These are phyloP conservation scores for Melocanna baccifera DNA, from an alignment of 176 grass and related monocot genomes.

Conservation along the genomic window DNA sequence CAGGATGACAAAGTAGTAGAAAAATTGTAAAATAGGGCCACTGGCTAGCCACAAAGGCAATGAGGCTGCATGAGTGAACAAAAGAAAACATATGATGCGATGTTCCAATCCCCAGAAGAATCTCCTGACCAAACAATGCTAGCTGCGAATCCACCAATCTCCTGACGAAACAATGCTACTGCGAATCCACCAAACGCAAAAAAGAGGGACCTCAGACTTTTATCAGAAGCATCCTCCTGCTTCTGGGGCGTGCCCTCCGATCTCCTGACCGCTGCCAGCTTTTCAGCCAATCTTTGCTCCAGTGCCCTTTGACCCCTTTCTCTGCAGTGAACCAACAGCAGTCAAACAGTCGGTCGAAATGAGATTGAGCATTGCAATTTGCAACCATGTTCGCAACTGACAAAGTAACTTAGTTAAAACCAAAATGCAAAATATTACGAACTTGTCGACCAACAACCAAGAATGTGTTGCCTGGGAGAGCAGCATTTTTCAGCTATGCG, in stretches of 20 bases:
- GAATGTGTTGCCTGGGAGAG: not conserved
- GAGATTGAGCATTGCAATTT: not conserved
- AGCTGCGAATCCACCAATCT: not conserved
- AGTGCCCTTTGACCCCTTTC: slow-evolving; percentile 81
- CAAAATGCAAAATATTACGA: not conserved
- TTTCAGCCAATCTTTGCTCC: slow-evolving; percentile 69
- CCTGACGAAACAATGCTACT: not conserved
- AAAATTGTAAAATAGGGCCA: not conserved
- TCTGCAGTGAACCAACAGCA: slow-evolving; percentile 35
- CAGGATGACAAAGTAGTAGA: not conserved
- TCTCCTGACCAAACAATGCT: not conserved
- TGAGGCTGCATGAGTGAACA: not conserved
- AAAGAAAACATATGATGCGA: not conserved
- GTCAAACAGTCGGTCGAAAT: not conserved
- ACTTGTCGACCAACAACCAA: not conserved
- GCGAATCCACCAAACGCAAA: not conserved
- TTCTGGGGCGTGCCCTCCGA: slow-evolving; percentile 11
- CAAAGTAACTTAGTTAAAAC: too few relatives aligned
- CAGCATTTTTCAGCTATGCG: not conserved
- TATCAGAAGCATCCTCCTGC: slow-evolving; percentile 45
- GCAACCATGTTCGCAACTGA: not conserved
- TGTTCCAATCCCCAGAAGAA: not conserved
- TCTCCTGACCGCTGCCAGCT: slow-evolving; percentile 34
- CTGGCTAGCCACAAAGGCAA: not conserved
- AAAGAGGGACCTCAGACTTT: slow-evolving; percentile 43